Evolutionary conservation across 1,284 basidiomycete genomes (phyloP), one percentile per base, ranked within the genome.

Genomic region (Sanguinoderma infundibulare): DNA sequence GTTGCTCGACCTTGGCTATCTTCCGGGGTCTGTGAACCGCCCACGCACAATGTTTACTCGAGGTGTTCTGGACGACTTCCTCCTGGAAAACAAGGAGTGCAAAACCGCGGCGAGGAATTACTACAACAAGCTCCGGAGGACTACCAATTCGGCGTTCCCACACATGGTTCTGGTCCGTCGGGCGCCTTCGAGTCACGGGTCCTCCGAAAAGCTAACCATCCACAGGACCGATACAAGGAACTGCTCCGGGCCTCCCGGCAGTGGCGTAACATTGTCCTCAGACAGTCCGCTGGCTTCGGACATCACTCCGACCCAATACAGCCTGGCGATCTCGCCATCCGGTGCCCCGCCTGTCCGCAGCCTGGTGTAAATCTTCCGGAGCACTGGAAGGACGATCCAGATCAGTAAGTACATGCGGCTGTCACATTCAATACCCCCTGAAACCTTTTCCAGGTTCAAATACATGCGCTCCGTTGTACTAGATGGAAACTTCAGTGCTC

Each of bases 401-500:
- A 39, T 3, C 26, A 36, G 40, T 55, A 26, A 15, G 53, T 35
- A 10, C 28, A 20, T 34, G 7, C 30, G 24, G 14, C 3, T 10
- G 15, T 9, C 40, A 10, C 5, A 42, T 26, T 9, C 14, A 20
- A 28, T 28, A 22, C 44, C 40, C 35, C n/a, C n/a, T n/a, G n/a
- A n/a, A n/a, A 20, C 28, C 17, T 14, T 34, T 47, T 24, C 9
- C 42, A 55, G 54, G 15, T 47, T 30, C 30, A 50, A 50, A 28
- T 40, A 57, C 28, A 50, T 30, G 14, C 34, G 17, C 14, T 39
- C 46, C 1, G 14, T 57, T 9, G 46, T 57, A 0, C 34, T 57
- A 0, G 58, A 59, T 15, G 58, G 58, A 3, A 54, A 59, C 44
- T 54, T 59, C 12, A 47, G n/a, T 12, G 52, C 58, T 0, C 52